phyloP scores from a whole-genome alignment of 148 eudicot species.

The Rhododendron ferrugineum region DNA sequence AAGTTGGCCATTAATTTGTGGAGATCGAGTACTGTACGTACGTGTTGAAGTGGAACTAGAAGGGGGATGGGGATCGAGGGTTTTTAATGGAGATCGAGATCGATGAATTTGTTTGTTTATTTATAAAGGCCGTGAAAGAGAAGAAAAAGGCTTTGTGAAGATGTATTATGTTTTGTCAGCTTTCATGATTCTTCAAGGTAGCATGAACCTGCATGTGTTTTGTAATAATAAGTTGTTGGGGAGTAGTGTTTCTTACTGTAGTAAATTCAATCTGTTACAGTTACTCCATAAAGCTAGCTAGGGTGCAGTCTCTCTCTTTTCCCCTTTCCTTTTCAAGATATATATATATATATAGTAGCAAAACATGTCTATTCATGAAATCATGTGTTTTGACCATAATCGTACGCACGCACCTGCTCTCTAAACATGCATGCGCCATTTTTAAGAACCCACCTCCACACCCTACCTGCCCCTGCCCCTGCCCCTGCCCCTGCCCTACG shows the following conservation, averaged over 20 bases:
- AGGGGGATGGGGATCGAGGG: slow-evolving; percentile 8
- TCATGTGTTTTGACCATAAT: slow-evolving; percentile 14
- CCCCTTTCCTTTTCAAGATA: background rate
- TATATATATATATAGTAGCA: background rate
- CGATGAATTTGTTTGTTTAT: background rate
- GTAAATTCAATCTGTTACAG: background rate
- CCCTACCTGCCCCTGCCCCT: background rate
- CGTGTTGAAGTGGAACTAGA: background rate
- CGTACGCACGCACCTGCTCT: background rate
- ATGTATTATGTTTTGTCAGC: slow-evolving; percentile 25
- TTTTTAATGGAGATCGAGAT: slow-evolving; percentile 14
- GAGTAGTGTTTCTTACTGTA: background rate
- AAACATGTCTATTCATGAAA: background rate
- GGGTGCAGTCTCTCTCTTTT: background rate
- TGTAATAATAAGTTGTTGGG: slow-evolving; percentile 21
- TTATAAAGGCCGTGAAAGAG: background rate
- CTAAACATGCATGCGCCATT: background rate
- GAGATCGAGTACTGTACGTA: background rate
- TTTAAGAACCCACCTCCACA: slow-evolving; percentile 5
- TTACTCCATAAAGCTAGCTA: background rate
- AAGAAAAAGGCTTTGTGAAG: background rate
- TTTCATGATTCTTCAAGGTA: slow-evolving; percentile 18
- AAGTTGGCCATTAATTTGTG: slow-evolving; percentile 15
- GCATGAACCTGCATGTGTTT: slow-evolving; percentile 10
- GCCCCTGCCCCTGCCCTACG: background rate